Evolutionary conservation across 495 filamentous ascomycete genomes (phyloP), one percentile per base, ranked within the genome.

Genomic region (Aspergillus cavernicola): DNA sequence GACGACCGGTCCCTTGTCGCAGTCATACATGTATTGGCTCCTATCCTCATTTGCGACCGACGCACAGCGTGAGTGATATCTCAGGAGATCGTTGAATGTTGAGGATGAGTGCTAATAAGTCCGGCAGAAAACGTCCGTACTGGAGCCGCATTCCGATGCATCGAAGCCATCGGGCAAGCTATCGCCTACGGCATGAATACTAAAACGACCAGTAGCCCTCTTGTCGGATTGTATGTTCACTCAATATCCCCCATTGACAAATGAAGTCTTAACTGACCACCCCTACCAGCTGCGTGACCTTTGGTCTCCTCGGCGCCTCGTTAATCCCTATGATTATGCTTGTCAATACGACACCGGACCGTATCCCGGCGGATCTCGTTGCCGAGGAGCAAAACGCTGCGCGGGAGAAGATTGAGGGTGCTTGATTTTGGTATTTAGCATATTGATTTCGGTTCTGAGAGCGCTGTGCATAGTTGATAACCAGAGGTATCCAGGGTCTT

Each of bases 21-120:
- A 67, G 47, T 64, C 61, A 4, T 67, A 67, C 16, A 67, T 67
- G 64, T 67, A 67, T 49, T 67, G 64, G 64, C 53, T 67, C 16
- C 24, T 67, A 7, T 67, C 64, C 15, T 64, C 61, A 11, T 67
- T 67, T 52, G 64, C 57, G 5, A 63, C 61, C 1, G 59, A 67
- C 50, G 64, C 64, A 1, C 64, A 67, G 49, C 61, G 64, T 63
- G 19, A 56, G 59, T 52, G 0, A 8, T 18, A 13, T 0, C 7
- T 2, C 26, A 6, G 3, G 24, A 4, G 24, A 28, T 9, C 24
- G 9, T 9, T 28, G 24, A 8, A 22, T n/a, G 16, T 15, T 16
- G n/a, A n/a, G n/a, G n/a, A n/a, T n/a, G n/a, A n/a, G 19, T 56
- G 59, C 6, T 52, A 2, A 15, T n/a, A 13, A 1, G 4, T 1